Conservation (phyloP, 768 basidiomycete genomes). For the Dacryopinax primogenitus region DNA sequence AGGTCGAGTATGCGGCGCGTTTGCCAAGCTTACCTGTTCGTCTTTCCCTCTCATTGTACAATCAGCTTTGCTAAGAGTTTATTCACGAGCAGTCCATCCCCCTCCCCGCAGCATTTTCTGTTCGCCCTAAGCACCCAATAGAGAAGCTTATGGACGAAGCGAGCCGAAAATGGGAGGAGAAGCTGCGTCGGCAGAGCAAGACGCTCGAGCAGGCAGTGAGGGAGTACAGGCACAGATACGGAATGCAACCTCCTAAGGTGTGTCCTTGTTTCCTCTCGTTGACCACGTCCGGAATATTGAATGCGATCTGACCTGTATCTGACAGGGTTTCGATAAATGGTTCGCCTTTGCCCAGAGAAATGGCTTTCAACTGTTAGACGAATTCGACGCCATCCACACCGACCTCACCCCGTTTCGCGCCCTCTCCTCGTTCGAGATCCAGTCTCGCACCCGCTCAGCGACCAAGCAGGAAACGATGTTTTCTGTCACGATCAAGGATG, state of each 20-base stretch:
- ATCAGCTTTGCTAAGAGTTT: too few relatives aligned
- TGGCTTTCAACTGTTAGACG: constrained; percentile 40
- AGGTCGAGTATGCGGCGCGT: not conserved
- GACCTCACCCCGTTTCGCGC: constrained; percentile 33
- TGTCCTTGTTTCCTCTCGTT: constrained; percentile 13
- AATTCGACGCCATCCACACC: constrained; percentile 40
- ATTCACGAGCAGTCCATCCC: not conserved
- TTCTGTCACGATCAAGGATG: constrained; percentile 1
- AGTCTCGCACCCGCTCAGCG: not conserved
- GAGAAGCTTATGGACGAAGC: constrained; percentile 32
- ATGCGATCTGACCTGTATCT: constrained; percentile 17
- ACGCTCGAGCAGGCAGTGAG: constrained; percentile 29
- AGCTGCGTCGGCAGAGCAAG: constrained; percentile 27
- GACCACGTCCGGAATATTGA: not conserved
- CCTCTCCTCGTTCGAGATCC: constrained; percentile 5
- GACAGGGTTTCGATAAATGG: constrained; percentile 37
- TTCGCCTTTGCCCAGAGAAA: constrained; percentile 33
- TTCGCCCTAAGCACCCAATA: constrained; percentile 32
- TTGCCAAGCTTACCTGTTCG: not conserved
- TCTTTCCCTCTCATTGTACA: too few relatives aligned
- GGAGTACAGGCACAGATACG: constrained; percentile 31
- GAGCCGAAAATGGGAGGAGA: constrained; percentile 30
- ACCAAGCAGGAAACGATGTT: not conserved
- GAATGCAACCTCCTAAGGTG: constrained; percentile 28
- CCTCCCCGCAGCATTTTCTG: not conserved